Evolutionary conservation across 2,329 filamentous ascomycete species (phyloP).

Genomic region (Botrytis deweyae): DNA sequence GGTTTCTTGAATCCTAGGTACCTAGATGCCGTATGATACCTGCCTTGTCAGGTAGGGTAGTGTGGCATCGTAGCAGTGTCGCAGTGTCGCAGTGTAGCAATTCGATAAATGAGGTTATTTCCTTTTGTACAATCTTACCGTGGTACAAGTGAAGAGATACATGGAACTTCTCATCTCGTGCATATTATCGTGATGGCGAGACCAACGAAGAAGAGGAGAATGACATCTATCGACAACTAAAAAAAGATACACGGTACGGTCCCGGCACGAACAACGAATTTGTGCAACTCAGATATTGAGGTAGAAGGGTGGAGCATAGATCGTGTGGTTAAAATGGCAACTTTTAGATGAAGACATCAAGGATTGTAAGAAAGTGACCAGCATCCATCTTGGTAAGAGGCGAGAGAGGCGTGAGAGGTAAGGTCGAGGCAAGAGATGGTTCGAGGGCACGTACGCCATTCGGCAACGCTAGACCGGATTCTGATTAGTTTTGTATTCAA

Average conservation of each 20-base stretch:
- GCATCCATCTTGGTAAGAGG: not conserved
- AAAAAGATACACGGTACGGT: not conserved
- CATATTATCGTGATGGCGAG: not conserved
- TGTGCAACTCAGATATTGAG: not conserved
- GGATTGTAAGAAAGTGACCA: not conserved
- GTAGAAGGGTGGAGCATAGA: not conserved
- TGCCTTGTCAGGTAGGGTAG: not conserved
- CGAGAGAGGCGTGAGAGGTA: not conserved
- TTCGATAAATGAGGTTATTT: constrained; percentile 6
- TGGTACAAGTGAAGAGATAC: not conserved
- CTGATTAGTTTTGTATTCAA: not conserved
- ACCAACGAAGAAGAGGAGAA: not conserved
- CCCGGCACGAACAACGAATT: constrained; percentile 2
- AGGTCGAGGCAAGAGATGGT: not conserved
- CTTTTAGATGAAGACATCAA: constrained; percentile 1
- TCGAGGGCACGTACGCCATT: not conserved
- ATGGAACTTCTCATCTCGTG: not conserved
- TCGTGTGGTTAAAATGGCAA: not conserved
- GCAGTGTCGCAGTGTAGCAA: not conserved
- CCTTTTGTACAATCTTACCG: not conserved
- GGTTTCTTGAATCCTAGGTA: not conserved
- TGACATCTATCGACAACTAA: not conserved
- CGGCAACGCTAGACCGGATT: not conserved
- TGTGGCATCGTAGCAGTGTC: not conserved
- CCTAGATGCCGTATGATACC: not conserved